Conservation (phyloP, 129 eudicot genomes). For the Centella asiatica region DNA sequence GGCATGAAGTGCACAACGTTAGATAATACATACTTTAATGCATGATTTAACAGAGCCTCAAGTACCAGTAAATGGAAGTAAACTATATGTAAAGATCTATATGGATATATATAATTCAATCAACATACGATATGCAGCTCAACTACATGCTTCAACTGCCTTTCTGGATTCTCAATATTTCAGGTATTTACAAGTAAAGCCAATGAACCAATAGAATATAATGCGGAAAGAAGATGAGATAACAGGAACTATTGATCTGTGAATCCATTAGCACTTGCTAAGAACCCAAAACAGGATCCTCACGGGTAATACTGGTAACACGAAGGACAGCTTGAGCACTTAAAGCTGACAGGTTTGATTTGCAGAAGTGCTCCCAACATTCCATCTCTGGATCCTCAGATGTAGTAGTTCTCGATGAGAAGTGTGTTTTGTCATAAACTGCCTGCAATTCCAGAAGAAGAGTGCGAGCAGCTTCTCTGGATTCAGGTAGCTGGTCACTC, state of each 20-base stretch:
- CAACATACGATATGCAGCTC: conserved; percentile 1
- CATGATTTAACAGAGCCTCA: not conserved
- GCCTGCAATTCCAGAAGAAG: conserved; percentile 59
- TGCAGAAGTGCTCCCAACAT: conserved; percentile 72
- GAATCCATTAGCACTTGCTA: conserved; percentile 18
- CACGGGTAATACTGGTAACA: conserved; percentile 45
- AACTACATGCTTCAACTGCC: conserved; percentile 27
- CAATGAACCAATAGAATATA: conserved; percentile 18
- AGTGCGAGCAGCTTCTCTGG: conserved; percentile 80
- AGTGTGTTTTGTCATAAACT: conserved; percentile 40
- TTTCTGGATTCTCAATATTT: conserved; percentile 29
- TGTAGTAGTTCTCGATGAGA: conserved; percentile 16
- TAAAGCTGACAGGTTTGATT: conserved; percentile 58
- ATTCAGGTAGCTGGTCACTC: conserved; percentile 81
- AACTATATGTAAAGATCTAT: conserved; percentile 14
- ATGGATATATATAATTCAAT: not conserved
- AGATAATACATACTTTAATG: not conserved
- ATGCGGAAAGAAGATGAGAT: conserved; percentile 5
- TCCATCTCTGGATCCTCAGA: conserved; percentile 27
- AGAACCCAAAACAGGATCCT: conserved; percentile 37
- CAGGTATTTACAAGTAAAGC: conserved; percentile 67
- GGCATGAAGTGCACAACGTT: not conserved
- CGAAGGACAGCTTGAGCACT: conserved; percentile 87
- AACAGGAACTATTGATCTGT: conserved; percentile 23
- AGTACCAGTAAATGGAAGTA: not conserved